These are phyloP conservation scores for Mentha longifolia DNA, from an alignment of 257 asterid genomes.

Conservation along the genomic window DNA sequence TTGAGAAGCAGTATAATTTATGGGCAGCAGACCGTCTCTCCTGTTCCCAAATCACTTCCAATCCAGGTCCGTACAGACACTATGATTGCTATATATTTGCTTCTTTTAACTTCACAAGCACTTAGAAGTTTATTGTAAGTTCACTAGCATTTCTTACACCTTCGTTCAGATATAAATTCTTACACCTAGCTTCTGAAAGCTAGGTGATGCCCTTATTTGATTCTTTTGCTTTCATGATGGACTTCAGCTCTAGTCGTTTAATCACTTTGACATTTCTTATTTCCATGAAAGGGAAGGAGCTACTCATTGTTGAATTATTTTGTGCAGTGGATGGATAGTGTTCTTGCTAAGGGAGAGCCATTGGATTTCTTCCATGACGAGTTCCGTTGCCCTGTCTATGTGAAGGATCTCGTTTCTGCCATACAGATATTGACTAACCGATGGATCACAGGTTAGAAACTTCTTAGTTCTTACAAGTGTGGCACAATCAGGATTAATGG, in stretches of 20 bases:
- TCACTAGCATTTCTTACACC: slow-evolving; percentile 12
- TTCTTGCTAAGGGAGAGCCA: slow-evolving; percentile 73
- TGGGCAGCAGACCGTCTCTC: slow-evolving; percentile 90
- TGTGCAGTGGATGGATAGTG: slow-evolving; percentile 90
- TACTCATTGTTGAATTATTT: not conserved
- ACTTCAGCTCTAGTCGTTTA: not conserved
- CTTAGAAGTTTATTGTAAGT: not conserved
- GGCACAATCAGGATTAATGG: slow-evolving; percentile 3
- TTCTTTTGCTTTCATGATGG: too few species aligned
- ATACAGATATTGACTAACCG: slow-evolving; percentile 45
- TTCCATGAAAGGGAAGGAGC: not conserved
- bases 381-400: slow-evolving; percentile 92
- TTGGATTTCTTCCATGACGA: slow-evolving; percentile 79
- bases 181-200: slow-evolving; percentile 13
- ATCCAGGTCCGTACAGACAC: slow-evolving; percentile 59
- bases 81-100: slow-evolving; percentile 15
- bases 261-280: not conserved
- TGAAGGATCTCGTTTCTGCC: slow-evolving; percentile 74
- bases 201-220: too few species aligned
- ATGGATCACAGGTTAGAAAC: slow-evolving; percentile 85
- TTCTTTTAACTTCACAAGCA: slow-evolving; percentile 11
- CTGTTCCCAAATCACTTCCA: slow-evolving; percentile 91
- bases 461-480: slow-evolving; percentile 14
- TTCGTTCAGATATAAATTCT: not conserved
- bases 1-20: slow-evolving; percentile 94